Evolutionary conservation across 2,329 filamentous ascomycete genomes (phyloP).

Genomic region (Aspergillus jensenii): DNA sequence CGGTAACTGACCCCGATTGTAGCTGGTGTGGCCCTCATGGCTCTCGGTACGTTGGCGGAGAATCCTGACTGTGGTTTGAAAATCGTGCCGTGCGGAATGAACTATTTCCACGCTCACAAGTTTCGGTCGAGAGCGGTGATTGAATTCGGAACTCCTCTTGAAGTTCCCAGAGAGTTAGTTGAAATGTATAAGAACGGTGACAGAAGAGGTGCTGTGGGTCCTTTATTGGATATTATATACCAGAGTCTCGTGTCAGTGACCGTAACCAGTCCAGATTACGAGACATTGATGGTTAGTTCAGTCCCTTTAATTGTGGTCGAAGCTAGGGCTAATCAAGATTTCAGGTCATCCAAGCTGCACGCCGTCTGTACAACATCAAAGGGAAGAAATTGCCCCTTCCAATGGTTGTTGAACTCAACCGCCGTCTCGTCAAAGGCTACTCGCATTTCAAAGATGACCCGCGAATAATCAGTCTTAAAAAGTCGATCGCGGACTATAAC

Average conservation of each 20-base stretch:
- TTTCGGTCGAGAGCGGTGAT: conserved; percentile 94
- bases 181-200: conserved; percentile 81
- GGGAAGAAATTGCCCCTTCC: conserved; percentile 91
- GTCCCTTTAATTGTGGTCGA: neutral
- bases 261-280: conserved; percentile 88
- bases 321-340: conserved; percentile 28
- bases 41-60: conserved; percentile 81
- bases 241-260: conserved; percentile 84
- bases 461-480: conserved; percentile 72
- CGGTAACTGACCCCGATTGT: conserved; percentile 13
- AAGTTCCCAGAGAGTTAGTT: conserved; percentile 78
- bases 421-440: conserved; percentile 86
- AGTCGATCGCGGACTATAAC: conserved; percentile 82
- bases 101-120: conserved; percentile 99
- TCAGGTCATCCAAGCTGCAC: conserved; percentile 83
- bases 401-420: conserved; percentile 90
- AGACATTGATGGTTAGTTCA: conserved; percentile 75
- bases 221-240: conserved; percentile 82
- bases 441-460: conserved; percentile 89
- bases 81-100: conserved; percentile 97
- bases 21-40: conserved; percentile 98
- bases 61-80: conserved; percentile 85
- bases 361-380: conserved; percentile 89
- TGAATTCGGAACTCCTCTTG: conserved; percentile 88
- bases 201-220: conserved; percentile 80